Evolutionary conservation across 192 early-diverging fungal genomes (phyloP).

Genomic region (Podila minutissima): DNA sequence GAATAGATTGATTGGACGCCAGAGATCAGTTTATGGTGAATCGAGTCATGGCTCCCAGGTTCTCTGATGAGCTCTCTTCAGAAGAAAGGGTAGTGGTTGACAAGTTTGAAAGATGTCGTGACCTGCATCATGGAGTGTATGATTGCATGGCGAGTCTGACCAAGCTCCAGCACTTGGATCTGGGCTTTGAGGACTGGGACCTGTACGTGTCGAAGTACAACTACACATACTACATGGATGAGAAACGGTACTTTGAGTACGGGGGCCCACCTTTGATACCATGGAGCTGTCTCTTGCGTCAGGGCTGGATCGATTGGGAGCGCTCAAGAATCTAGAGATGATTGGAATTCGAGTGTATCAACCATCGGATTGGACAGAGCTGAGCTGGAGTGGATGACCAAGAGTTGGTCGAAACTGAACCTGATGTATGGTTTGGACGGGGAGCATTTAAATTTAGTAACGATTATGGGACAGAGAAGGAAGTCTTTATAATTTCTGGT

Average conservation of each 20-base stretch:
- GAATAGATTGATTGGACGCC: neutral
- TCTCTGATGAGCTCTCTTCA: no score
- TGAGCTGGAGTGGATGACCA: slow-evolving; percentile 9
- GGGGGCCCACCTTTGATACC: neutral
- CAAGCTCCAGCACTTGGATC: neutral
- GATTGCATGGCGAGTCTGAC: neutral
- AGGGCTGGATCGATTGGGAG: neutral
- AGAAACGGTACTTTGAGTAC: neutral
- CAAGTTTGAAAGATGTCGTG: no score
- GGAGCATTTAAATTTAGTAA: no score
- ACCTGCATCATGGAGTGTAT: no score
- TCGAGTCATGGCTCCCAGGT: no score
- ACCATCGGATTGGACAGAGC: neutral
- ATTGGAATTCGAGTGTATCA: slow-evolving; percentile 7
- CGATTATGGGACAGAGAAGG: no score
- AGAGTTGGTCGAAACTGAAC: slow-evolving; percentile 1
- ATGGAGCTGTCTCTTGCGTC: slow-evolving; percentile 1
- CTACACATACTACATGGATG: neutral
- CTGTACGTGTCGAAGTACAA: neutral
- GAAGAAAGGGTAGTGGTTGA: no score
- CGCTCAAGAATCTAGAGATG: slow-evolving; percentile 6
- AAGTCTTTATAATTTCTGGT: no score
- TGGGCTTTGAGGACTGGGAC: neutral
- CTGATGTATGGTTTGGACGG: slow-evolving; percentile 10
- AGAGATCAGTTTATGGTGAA: neutral